A percentile compares a stretch with the other conserved stretches of the same genome.
These are phyloP conservation scores for Magnolia sinica DNA, from an alignment of 164 flowering plant genomes.

Conservation along the genomic window DNA sequence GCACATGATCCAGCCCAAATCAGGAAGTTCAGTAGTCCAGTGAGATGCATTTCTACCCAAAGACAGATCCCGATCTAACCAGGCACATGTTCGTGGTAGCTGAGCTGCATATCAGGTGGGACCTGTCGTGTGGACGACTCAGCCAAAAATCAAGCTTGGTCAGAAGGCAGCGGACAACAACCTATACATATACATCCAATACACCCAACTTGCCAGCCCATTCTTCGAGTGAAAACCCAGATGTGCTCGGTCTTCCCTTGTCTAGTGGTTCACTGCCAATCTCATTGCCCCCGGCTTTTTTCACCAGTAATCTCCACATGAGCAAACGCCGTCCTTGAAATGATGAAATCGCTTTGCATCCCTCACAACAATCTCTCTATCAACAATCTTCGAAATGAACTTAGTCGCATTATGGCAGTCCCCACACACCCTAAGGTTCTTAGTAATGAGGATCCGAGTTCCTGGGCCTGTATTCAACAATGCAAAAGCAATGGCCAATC, in stretches of 20 bases:
- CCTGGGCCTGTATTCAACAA: constrained; percentile 21
- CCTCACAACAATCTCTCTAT: constrained; percentile 23
- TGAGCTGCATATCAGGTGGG: neutral
- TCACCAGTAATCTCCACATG: constrained; percentile 27
- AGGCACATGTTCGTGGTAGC: neutral
- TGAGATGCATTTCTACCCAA: too few species aligned
- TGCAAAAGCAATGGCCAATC: constrained; percentile 25
- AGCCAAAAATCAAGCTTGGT: too few species aligned
- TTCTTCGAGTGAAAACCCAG: neutral
- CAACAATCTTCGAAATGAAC: constrained; percentile 22
- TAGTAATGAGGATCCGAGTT: constrained; percentile 15
- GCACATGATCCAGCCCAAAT: too few species aligned
- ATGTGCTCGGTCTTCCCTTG: neutral
- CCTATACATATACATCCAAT: neutral
- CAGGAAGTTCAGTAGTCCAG: too few species aligned
- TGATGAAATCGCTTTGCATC: constrained; percentile 27
- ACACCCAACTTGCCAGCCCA: neutral
- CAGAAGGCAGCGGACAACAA: too few species aligned
- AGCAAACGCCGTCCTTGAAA: constrained; percentile 21
- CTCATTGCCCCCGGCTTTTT: neutral
- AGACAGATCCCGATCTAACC: too few species aligned
- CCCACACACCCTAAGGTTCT: constrained; percentile 26
- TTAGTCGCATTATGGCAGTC: constrained; percentile 26
- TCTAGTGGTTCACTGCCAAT: neutral
- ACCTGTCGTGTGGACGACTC: neutral